Base-by-base conservation (phyloP, 2,329 filamentous ascomycete genomes). In the Trichophyton simii region DNA sequence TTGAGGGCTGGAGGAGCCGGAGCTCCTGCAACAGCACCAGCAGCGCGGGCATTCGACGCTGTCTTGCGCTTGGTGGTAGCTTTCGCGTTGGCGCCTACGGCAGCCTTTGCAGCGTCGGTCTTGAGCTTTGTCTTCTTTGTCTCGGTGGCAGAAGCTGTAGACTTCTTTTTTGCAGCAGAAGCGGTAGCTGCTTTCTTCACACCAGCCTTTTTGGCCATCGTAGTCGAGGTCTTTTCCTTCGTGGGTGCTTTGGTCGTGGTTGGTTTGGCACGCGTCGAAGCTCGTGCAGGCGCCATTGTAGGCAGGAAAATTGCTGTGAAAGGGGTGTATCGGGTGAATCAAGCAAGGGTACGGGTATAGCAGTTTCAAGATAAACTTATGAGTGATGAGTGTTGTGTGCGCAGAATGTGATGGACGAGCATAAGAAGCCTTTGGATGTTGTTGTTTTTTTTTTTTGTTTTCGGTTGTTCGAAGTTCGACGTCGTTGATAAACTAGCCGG, bases 1-100 rank as follows among this genome's bases (percentile, higher is more conserved):
- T 58, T 44, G 25, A 50, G 42, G 15, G 54, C 60, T 55, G 59
- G 63, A 36, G 67, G 57, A 62, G 71, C 72, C 31, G 68, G 25
- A 63, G 71, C 38, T 11, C n/a, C 42, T 28, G 28, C 50, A 3
- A 46, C 38, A 20, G 36, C 42, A 15, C 60, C 60, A 18, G 58
- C 50, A 8, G 31, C 34, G 34, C 31, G n/a, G 36, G 60, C 50
- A 25, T 54, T 58, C 22, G 36, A 42, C 25, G 48, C 58, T 36
- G 15, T 44, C 59, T 55, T 28, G 34, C 34, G 34, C 57, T 60
- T 60, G 50, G 38, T 42, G 18, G 57, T 59, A 31, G 52, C 54
- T 46, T 57, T 61, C 41, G 36, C 36, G 36, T 20, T 20, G n/a
- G 46, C 59, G 36, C 41, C 38, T 3, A 25, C 59, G 3, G 18